These are phyloP conservation scores for Friedmanniomyces endolithicus DNA, from an alignment of 495 filamentous ascomycete species.

Conservation along the genomic window DNA sequence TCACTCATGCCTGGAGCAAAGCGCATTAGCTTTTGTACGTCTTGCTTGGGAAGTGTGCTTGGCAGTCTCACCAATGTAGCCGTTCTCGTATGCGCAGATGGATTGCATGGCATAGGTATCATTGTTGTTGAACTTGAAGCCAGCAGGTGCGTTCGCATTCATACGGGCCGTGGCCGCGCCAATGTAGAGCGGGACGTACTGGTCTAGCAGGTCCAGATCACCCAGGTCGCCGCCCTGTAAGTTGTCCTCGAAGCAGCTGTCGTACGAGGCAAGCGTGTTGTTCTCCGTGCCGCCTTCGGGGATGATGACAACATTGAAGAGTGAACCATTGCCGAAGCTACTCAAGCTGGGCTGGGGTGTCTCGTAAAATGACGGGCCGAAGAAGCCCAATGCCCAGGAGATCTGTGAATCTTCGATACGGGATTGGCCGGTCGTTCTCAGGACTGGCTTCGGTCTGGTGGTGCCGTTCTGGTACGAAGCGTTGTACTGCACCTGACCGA, in stretches of 20 bases:
- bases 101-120: conserved; percentile 36
- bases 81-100: conserved; percentile 32
- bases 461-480: conserved; percentile 34
- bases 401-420: conserved; percentile 40
- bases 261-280: conserved; percentile 39
- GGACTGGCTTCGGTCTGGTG: conserved; percentile 30
- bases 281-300: conserved; percentile 38
- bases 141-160: conserved; percentile 27
- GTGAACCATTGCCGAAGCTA: conserved; percentile 23
- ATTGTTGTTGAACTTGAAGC: conserved; percentile 29
- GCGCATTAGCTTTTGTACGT: too few species aligned
- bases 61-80: too few species aligned
- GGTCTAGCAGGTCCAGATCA: conserved; percentile 25
- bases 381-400: conserved; percentile 34
- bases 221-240: conserved; percentile 24
- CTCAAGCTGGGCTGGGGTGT: conserved; percentile 22
- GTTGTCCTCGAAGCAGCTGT: conserved; percentile 29
- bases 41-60: too few species aligned
- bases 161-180: conserved; percentile 24
- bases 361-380: conserved; percentile 27
- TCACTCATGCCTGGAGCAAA: conserved; percentile 22
- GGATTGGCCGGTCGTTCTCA: conserved; percentile 40
- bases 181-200: conserved; percentile 29
- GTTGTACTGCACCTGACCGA: conserved; percentile 35
- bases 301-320: conserved; percentile 37